Conservation (phyloP, 139 green algal species). For the Bryopsis sp. region DNA sequence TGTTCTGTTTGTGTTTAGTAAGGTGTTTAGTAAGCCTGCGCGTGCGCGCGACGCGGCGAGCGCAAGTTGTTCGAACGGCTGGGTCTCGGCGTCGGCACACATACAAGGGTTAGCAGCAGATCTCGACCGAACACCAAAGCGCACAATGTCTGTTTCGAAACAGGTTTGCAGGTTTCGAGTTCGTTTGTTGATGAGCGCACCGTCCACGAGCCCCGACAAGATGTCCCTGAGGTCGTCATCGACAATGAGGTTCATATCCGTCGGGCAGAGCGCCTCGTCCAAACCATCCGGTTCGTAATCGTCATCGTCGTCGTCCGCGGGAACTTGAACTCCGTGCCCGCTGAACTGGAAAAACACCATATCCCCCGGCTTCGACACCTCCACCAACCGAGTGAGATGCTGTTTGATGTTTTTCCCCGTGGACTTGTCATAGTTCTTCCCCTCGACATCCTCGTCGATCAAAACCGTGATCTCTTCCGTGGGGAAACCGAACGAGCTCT, state of each 20-base stretch:
- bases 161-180: no score
- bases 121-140: no score
- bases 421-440: conserved; percentile 25
- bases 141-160: no score
- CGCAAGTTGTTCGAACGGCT: no score
- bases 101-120: neutral
- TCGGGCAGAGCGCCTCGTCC: conserved; percentile 53
- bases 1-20: no score
- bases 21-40: no score
- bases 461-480: conserved; percentile 37
- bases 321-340: conserved; percentile 57
- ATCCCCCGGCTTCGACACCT: conserved; percentile 36
- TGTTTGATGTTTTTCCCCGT: conserved; percentile 67
- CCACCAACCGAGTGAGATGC: conserved; percentile 40
- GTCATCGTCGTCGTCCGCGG: conserved; percentile 13
- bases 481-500: conserved; percentile 43
- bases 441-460: conserved; percentile 43
- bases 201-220: conserved; percentile 19
- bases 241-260: conserved; percentile 33
- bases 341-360: conserved; percentile 62
- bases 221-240: conserved; percentile 37
- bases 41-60: no score
- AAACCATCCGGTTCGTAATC: conserved; percentile 34
- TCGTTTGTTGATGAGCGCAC: no score
- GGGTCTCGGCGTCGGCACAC: neutral